Base-by-base conservation (phyloP, 768 basidiomycete species). In the Suillus fuscotomentosus region DNA sequence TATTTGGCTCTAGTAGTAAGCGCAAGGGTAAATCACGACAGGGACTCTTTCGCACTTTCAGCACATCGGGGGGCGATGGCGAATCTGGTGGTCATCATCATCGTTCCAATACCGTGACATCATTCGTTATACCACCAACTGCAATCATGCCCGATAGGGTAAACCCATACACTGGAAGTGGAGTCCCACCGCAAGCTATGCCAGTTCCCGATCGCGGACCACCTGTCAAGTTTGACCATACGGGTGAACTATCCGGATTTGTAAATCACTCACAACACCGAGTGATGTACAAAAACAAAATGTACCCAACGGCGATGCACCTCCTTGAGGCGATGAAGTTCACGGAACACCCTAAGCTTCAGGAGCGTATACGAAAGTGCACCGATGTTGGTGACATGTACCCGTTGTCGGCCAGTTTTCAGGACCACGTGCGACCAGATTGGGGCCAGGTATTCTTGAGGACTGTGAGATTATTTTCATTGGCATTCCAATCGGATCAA, bases 301-400 rank as follows among this genome's bases (percentile, higher is more conserved):
- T 75, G 48, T 94, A 88, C 68, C 89, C 89, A 2, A 89, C 86
- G 2, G 92, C 88, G 11, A 74, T 87, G 69, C 92, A 94, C 68
- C 80, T 94, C n/a, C 83, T 86, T 61, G 90, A 94, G 74, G 90
- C 91, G 10, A 78, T 90, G 70, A 90, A 90, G 72, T 94, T 86
- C 73, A 70, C 86, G 43, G 73, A 78, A 24, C 77, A 79, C 3
- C 84, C 83, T 0, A 82, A 83, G 0, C 68, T 89, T 20, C 86
- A 86, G 13, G 86, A 90, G 62, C 68, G 70, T 36, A 88, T 93
- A 63, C 80, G 89, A 60, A 69, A 65, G 14, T 77, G 77, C 64
- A 70, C 70, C n/a, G 78, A 73, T 27, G 74, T 77, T n/a, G 73
- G 74, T 50, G 79, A 81, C 15, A 81, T 79, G 76, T 73, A 72